These are phyloP conservation scores for Endoconidiophora polonica DNA, from an alignment of 2,329 filamentous ascomycete genomes.

Conservation along the genomic window DNA sequence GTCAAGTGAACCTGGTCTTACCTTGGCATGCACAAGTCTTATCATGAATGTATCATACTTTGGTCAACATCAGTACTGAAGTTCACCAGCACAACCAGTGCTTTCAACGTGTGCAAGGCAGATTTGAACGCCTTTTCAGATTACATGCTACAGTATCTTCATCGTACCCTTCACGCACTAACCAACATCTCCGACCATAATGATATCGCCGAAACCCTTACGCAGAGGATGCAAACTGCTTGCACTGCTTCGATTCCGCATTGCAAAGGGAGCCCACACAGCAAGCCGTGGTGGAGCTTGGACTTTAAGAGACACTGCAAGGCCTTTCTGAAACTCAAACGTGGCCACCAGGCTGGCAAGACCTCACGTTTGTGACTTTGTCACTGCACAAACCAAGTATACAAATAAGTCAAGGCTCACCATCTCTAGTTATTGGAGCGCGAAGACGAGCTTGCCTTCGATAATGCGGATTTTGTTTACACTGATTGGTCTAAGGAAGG, in stretches of 20 bases:
- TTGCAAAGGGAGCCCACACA: background rate
- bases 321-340: no score
- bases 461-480: background rate
- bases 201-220: no score
- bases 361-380: no score
- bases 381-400: no score
- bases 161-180: no score
- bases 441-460: background rate
- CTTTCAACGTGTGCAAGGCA: no score
- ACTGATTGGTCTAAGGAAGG: background rate
- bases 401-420: background rate
- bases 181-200: no score
- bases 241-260: background rate
- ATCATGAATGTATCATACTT: background rate
- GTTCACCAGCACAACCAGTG: no score
- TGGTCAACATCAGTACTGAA: background rate
- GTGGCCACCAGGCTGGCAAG: no score
- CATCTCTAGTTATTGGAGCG: background rate
- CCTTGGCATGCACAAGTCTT: background rate
- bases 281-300: background rate
- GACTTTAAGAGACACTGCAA: background rate
- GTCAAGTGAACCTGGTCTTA: background rate
- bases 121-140: no score
- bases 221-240: no score
- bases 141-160: no score